phyloP scores from a whole-genome alignment of 176 grass and related monocot species.

The Cymbopogon citratus region DNA sequence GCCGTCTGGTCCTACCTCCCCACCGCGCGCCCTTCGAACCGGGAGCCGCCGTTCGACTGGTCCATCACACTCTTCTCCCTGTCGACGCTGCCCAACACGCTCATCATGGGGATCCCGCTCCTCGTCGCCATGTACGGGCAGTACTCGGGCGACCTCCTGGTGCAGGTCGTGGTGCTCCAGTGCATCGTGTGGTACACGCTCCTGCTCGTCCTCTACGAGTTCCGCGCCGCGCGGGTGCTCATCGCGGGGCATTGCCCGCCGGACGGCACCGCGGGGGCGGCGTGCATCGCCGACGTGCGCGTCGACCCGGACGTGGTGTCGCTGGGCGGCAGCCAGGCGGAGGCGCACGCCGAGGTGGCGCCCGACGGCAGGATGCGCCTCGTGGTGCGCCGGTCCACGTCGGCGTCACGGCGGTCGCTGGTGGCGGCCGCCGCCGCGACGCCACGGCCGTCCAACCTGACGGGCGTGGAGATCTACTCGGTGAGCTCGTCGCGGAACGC shows the following conservation, averaged over 20 bases:
- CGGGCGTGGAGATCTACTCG: conserved; percentile 52
- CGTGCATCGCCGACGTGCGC: conserved; percentile 25
- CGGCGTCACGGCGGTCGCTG: conserved; percentile 13
- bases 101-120: conserved; percentile 59
- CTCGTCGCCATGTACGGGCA: conserved; percentile 52
- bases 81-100: conserved; percentile 52
- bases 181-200: conserved; percentile 65
- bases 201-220: conserved; percentile 61
- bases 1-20: conserved; percentile 34
- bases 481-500: conserved; percentile 73
- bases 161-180: conserved; percentile 61
- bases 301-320: conserved; percentile 52
- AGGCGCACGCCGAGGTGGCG: conserved; percentile 35
- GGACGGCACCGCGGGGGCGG: not conserved
- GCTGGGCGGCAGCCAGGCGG: conserved; percentile 34
- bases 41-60: conserved; percentile 53
- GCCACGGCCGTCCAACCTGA: conserved; percentile 42
- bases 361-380: conserved; percentile 29
- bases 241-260: conserved; percentile 25
- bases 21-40: no score
- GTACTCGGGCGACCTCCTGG: conserved; percentile 46
- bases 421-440: not conserved
- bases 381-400: conserved; percentile 29
- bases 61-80: conserved; percentile 58
- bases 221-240: conserved; percentile 45